A percentile compares a stretch with the other conserved stretches of the same genome.
phyloP scores from a whole-genome alignment of 2,329 filamentous ascomycete species.

The Epichloe festucae region DNA sequence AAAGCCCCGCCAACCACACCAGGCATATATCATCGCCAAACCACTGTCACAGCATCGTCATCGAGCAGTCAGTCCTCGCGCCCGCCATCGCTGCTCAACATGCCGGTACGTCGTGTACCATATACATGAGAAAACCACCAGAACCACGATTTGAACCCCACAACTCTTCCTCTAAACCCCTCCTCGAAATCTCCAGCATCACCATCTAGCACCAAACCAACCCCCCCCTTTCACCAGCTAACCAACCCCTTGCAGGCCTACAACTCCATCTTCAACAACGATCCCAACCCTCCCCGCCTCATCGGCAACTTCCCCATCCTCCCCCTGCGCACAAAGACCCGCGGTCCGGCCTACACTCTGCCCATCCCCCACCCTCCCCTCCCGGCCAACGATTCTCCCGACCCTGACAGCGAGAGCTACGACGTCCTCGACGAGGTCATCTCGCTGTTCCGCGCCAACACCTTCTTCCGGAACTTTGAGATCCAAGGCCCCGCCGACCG shows the following conservation, averaged over 20 bases:
- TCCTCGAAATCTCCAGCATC: background rate
- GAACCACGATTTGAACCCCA: background rate
- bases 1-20: constrained; percentile 1
- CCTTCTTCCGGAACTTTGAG: constrained; percentile 98
- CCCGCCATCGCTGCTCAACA: constrained; percentile 18
- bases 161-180: background rate
- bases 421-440: constrained; percentile 93
- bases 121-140: background rate
- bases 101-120: background rate
- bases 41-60: constrained; percentile 10
- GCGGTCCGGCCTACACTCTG: constrained; percentile 87
- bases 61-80: constrained; percentile 8
- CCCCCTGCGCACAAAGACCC: constrained; percentile 85
- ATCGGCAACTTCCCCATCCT: constrained; percentile 90
- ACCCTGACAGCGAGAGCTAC: constrained; percentile 85
- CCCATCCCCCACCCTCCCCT: constrained; percentile 44
- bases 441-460: constrained; percentile 89
- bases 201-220: background rate
- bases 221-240: constrained; percentile 1
- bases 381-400: constrained; percentile 48
- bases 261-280: constrained; percentile 91
- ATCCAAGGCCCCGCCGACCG: constrained; percentile 93
- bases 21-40: background rate
- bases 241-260: constrained; percentile 53
- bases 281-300: constrained; percentile 48